Evolutionary conservation across 2,329 filamentous ascomycete species (phyloP), one percentile per base, ranked within the genome.

Genomic region (Capronia americana): DNA sequence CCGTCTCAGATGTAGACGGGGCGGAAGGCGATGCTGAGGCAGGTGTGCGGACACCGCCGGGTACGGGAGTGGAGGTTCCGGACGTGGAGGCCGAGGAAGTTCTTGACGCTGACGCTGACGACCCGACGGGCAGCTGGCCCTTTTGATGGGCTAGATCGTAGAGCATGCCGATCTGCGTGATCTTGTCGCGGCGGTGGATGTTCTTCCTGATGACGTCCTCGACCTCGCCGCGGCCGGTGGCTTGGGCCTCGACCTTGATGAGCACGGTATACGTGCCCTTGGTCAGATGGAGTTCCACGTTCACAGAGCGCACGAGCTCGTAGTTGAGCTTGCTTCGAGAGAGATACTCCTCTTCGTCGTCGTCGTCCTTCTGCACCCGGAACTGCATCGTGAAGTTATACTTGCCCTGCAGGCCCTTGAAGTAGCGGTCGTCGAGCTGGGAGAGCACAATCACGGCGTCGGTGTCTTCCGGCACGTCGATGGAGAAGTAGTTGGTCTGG

Each of bases 201-300:
- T 88, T 86, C 10, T 84, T 82, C 58, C 87, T 85, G 32, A 94
- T 87, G 1, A 91, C 87, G 34, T 92, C 85, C 53, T 72, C 70
- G 23, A 72, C 68, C 4, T 77, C 73, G 11, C 79, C 74, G 17
- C 89, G 85, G 2, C 76, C 72, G 4, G 78, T 75, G 20, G 89
- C 86, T n/a, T 83, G 84, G 2, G 90, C 90, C 12, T 89, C 88
- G 65, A 95, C 85, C 75, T 92, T 92, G 76, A 94, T 85, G 23
- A 92, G 83, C 3, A 96, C 87, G 4, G 87, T 87, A 77, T 96
- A 96, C 44, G 85, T 87, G 14, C 92, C 92, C 0, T 89, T 85
- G 20, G 91, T 87, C 24, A 96, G 86, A 32, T 88, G 83, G 7
- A 95, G 82, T 75, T 96, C 92, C 1, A 91, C 88, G 57, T 90